These are phyloP conservation scores for Saksenaea oblongispora DNA, from an alignment of 371 early-diverging fungal species.

Conservation along the genomic window DNA sequence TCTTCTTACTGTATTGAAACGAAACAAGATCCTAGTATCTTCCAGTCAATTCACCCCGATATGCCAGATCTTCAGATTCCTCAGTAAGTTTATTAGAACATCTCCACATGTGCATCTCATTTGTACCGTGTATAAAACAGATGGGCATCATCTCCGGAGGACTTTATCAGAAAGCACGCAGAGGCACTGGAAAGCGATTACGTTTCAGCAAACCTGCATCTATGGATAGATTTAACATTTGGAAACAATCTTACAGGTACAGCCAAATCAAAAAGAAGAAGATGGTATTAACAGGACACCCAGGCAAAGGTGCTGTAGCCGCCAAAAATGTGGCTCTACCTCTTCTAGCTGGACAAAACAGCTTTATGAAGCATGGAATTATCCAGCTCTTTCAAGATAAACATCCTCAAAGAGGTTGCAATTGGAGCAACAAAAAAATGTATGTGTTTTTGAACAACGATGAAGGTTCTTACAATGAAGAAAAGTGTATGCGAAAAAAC, in stretches of 20 bases:
- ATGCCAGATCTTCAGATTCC: slow-evolving; percentile 74
- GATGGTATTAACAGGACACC: neutral
- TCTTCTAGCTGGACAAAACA: slow-evolving; percentile 62
- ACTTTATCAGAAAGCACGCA: slow-evolving; percentile 67
- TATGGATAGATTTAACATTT: slow-evolving; percentile 87
- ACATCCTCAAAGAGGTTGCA: slow-evolving; percentile 65
- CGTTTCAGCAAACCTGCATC: slow-evolving; percentile 73
- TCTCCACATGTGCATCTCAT: neutral
- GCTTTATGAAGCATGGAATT: slow-evolving; percentile 77
- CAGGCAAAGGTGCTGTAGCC: slow-evolving; percentile 74
- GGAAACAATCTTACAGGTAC: slow-evolving; percentile 73
- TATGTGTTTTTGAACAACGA: neutral
- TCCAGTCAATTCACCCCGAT: slow-evolving; percentile 66
- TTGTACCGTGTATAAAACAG: slow-evolving; percentile 5
- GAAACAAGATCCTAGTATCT: slow-evolving; percentile 53
- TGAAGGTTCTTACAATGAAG: neutral
- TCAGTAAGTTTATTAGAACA: slow-evolving; percentile 16
- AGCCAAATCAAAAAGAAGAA: slow-evolving; percentile 5
- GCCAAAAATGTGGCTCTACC: slow-evolving; percentile 74
- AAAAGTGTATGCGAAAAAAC: neutral
- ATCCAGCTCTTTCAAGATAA: slow-evolving; percentile 73
- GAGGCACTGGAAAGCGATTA: slow-evolving; percentile 80
- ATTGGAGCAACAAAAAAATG: slow-evolving; percentile 37
- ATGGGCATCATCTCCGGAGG: slow-evolving; percentile 71
- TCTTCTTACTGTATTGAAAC: neutral